phyloP scores from a whole-genome alignment of 2,329 filamentous ascomycete species.

The Colletotrichum sp. region DNA sequence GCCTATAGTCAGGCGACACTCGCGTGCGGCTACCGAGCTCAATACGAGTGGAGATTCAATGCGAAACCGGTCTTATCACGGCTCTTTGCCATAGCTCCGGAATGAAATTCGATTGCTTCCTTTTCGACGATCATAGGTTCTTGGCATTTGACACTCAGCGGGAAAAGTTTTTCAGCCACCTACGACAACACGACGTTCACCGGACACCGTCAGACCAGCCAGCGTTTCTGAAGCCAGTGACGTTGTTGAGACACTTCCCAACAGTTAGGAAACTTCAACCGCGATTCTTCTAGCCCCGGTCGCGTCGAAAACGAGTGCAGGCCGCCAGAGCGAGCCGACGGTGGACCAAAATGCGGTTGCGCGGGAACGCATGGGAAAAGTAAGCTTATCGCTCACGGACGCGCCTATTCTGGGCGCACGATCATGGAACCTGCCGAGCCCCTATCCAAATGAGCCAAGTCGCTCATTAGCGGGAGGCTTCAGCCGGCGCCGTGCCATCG shows the following conservation, averaged over 20 bases:
- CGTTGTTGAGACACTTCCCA: neutral
- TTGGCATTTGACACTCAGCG: neutral
- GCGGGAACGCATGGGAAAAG: neutral
- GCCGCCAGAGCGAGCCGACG: neutral
- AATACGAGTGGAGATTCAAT: neutral
- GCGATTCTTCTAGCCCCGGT: neutral
- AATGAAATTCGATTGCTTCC: neutral
- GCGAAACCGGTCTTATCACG: neutral
- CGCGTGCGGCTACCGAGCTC: neutral
- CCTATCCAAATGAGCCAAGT: neutral
- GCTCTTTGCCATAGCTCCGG: neutral
- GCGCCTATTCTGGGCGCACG: neutral
- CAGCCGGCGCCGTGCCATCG: slow-evolving; percentile 1
- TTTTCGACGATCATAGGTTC: neutral
- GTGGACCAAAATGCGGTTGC: neutral
- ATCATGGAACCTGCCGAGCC: neutral
- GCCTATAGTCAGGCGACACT: neutral
- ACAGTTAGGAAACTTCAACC: neutral
- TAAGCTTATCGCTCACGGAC: slow-evolving; percentile 1
- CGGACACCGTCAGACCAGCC: neutral
- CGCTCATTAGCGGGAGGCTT: slow-evolving; percentile 13
- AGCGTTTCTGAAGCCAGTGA: neutral
- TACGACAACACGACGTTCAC: neutral
- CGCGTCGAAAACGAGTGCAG: neutral
- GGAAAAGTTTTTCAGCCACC: neutral